Conservation (phyloP, 768 basidiomycete genomes). For the Daedaleopsis sinensis region DNA sequence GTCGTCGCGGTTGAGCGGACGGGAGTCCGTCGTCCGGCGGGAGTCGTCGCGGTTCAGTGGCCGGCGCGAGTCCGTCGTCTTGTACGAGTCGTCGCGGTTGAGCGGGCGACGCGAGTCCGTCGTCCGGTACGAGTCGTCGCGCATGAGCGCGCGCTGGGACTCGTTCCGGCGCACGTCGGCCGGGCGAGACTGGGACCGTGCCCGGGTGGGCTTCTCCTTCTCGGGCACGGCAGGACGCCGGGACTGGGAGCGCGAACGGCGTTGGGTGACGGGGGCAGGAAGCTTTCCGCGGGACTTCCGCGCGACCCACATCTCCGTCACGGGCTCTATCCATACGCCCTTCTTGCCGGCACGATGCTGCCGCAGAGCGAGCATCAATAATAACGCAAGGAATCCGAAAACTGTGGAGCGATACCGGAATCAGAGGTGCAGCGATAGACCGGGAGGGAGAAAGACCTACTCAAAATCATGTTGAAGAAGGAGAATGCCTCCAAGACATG, state of each 20-base stretch:
- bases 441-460: conserved; percentile 43
- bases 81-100: conserved; percentile 17
- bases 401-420: conserved; percentile 39
- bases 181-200: conserved; percentile 15
- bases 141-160: conserved; percentile 22
- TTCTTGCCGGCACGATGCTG: conserved; percentile 46
- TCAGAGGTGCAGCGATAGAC: conserved; percentile 11
- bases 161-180: conserved; percentile 24
- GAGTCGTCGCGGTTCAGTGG: conserved; percentile 6
- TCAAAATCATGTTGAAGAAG: conserved; percentile 71
- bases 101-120: conserved; percentile 23
- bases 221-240: conserved; percentile 24
- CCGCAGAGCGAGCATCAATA: conserved; percentile 46
- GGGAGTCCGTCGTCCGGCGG: conserved; percentile 4
- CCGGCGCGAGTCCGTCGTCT: conserved; percentile 12
- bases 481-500: conserved; percentile 81
- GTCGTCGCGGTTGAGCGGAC: conserved; percentile 15
- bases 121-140: conserved; percentile 22
- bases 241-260: conserved; percentile 33
- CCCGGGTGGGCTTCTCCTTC: conserved; percentile 17
- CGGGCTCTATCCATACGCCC: conserved; percentile 69
- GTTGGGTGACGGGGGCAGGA: conserved; percentile 42
- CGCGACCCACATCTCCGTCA: conserved; percentile 75
- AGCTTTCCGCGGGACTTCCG: conserved; percentile 36
- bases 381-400: conserved; percentile 48